A percentile compares a stretch with the other conserved stretches of the same genome.
phyloP scores from a whole-genome alignment of 345 rosid genomes.

The Citrus trifoliata region DNA sequence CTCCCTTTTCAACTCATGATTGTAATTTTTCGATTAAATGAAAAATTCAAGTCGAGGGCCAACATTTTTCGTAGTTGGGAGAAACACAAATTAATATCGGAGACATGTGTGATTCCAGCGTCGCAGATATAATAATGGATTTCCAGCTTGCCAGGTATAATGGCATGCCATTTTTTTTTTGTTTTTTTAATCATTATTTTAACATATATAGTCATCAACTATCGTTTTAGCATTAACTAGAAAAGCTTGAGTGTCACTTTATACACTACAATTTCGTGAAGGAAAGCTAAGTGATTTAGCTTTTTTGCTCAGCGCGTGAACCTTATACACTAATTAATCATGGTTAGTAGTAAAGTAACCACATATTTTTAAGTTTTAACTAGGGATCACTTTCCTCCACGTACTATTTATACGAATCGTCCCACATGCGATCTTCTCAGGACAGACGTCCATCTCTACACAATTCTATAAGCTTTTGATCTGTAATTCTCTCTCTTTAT shows the following conservation, averaged over 20 bases:
- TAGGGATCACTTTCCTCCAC: slow-evolving; percentile 21
- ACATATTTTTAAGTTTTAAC: neutral
- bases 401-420: slow-evolving; percentile 32
- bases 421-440: slow-evolving; percentile 22
- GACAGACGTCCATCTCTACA: slow-evolving; percentile 25
- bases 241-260: neutral
- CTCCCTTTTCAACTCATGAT: too few relatives aligned
- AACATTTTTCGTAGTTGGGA: neutral
- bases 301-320: neutral
- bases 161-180: neutral
- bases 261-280: neutral
- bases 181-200: neutral
- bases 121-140: neutral
- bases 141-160: slow-evolving; percentile 11
- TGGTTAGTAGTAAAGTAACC: slow-evolving; percentile 22
- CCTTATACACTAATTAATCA: slow-evolving; percentile 7
- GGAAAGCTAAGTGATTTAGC: neutral
- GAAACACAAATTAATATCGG: neutral
- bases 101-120: neutral
- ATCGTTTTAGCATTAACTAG: neutral
- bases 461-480: slow-evolving; percentile 14
- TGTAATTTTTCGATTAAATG: too few relatives aligned
- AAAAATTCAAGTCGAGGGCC: neutral
- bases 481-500: neutral
- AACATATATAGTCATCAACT: neutral